These are phyloP conservation scores for Edaphochlamys debaryana DNA, from an alignment of 139 green algal species.

Conservation along the genomic window DNA sequence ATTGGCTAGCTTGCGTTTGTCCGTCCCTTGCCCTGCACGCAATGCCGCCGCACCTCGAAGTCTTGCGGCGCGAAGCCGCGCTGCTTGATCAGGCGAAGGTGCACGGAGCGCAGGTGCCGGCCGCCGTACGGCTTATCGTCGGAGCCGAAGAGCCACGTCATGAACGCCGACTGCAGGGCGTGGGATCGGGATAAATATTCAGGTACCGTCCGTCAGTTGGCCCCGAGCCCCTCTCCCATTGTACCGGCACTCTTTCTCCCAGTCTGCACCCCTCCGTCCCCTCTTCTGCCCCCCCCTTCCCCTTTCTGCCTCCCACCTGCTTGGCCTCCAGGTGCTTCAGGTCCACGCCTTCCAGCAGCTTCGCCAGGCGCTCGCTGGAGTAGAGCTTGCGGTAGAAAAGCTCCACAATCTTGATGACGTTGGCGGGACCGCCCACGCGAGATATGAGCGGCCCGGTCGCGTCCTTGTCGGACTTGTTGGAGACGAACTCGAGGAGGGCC, in stretches of 20 bases:
- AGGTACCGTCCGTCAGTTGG: too few species aligned
- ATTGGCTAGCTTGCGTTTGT: too few species aligned
- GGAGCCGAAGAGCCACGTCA: conserved; percentile 10
- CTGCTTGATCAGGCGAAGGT: conserved; percentile 23
- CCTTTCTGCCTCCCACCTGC: background rate
- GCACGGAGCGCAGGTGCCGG: conserved; percentile 8
- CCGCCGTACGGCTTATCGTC: background rate
- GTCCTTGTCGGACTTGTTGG: background rate
- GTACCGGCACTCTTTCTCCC: too few species aligned
- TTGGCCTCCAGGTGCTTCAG: conserved; percentile 16
- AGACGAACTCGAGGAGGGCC: too few species aligned
- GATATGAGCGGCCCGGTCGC: background rate
- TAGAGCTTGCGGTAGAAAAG: conserved; percentile 10
- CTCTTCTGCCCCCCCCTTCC: too few species aligned
- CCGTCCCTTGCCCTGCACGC: too few species aligned
- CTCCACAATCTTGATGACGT: conserved; percentile 1
- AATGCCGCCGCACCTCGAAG: too few species aligned
- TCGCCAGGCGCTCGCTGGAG: background rate
- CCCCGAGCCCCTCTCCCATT: too few species aligned
- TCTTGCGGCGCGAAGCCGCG: conserved; percentile 14
- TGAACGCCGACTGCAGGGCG: conserved; percentile 6
- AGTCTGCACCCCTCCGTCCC: too few species aligned
- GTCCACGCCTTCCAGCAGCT: conserved; percentile 1
- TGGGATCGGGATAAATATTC: background rate
- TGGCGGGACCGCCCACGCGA: background rate